A percentile compares a stretch with the other conserved stretches of the same genome.
phyloP scores from a whole-genome alignment of 768 basidiomycete genomes.

The Thelephora ganbajun region DNA sequence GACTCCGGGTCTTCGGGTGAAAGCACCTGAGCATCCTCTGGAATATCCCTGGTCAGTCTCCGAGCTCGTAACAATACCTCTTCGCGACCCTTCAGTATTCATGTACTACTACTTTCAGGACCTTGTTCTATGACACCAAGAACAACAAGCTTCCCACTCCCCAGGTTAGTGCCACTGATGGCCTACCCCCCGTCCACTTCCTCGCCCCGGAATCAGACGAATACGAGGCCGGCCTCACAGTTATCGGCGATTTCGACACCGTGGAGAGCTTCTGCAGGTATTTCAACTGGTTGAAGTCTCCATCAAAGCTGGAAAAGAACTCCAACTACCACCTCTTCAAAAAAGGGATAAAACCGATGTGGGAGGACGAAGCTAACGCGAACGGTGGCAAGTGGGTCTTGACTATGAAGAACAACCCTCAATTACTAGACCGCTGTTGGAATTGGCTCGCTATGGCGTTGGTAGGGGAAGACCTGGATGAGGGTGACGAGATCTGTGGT shows the following conservation, averaged over 20 bases:
- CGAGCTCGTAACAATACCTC: not conserved
- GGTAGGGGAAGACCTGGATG: conserved; percentile 61
- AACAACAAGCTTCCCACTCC: conserved; percentile 45
- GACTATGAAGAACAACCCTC: conserved; percentile 77
- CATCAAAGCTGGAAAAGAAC: conserved; percentile 77
- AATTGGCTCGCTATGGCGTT: conserved; percentile 83
- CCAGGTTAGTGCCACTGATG: conserved; percentile 10
- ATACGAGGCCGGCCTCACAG: conserved; percentile 77
- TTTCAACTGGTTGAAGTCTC: conserved; percentile 90
- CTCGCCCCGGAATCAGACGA: conserved; percentile 47
- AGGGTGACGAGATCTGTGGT: conserved; percentile 69
- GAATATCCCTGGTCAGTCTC: conserved; percentile 66
- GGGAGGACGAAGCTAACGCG: conserved; percentile 89
- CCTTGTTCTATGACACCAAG: conserved; percentile 83
- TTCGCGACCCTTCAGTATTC: not conserved
- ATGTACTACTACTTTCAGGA: conserved; percentile 34
- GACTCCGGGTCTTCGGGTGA: conserved; percentile 60
- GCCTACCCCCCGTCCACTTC: conserved; percentile 15
- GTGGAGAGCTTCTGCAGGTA: conserved; percentile 85
- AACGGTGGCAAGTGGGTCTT: conserved; percentile 92
- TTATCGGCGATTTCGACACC: conserved; percentile 82
- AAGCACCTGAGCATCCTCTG: conserved; percentile 67
- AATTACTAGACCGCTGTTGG: conserved; percentile 79
- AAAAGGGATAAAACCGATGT: conserved; percentile 90
- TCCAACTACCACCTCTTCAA: conserved; percentile 96